Percentiles rank a stretch among this genome's conserved stretches.
Conservation (phyloP, 129 eudicot species). For the Artemisia argyi region DNA sequence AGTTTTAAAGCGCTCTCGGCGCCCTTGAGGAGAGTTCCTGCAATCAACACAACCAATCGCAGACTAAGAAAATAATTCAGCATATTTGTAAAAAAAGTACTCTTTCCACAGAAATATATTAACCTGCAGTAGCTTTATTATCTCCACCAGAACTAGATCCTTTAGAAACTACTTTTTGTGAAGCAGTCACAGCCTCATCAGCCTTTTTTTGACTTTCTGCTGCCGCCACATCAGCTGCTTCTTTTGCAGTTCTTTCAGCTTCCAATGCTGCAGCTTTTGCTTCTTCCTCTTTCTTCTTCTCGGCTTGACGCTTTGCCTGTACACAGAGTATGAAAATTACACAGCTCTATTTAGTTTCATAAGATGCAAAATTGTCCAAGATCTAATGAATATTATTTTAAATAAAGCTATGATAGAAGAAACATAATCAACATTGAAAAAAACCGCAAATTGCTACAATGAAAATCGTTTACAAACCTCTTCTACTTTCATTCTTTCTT, state of each 20-base stretch:
- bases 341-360: constrained; percentile 1
- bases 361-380: too few relatives aligned
- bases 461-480: constrained; percentile 53
- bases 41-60: constrained; percentile 29
- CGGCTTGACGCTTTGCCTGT: constrained; percentile 75
- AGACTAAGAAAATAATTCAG: not conserved
- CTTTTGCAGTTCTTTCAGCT: constrained; percentile 81
- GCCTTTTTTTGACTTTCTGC: constrained; percentile 39
- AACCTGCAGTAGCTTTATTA: constrained; percentile 47
- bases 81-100: not conserved
- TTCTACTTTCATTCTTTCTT: constrained; percentile 68
- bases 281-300: constrained; percentile 61
- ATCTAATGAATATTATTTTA: too few relatives aligned
- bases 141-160: constrained; percentile 34
- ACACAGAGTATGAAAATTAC: constrained; percentile 19
- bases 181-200: constrained; percentile 38
- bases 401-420: not conserved
- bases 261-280: constrained; percentile 59
- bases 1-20: constrained; percentile 72
- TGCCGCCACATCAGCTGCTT: constrained; percentile 52
- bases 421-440: not conserved
- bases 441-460: constrained; percentile 30
- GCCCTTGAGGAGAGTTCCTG: constrained; percentile 59
- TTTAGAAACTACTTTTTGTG: constrained; percentile 33
- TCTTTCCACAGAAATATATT: constrained; percentile 2